A percentile compares a stretch with the other conserved stretches of the same genome.
These are phyloP conservation scores for Candida hungchunana DNA, from an alignment of 805 yeast species.

Conservation along the genomic window DNA sequence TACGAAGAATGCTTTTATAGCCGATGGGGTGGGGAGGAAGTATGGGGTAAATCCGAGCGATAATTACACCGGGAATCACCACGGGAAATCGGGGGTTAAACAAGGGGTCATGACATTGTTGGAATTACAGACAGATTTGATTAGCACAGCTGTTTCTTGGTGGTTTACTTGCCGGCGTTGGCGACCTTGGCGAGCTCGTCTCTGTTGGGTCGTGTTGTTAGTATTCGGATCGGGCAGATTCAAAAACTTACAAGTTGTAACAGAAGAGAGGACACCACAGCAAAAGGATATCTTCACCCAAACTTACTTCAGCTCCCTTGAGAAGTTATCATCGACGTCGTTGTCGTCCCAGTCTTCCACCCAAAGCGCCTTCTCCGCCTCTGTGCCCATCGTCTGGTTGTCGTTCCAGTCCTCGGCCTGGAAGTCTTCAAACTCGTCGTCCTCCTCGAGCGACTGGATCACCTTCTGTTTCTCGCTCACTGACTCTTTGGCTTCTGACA, in stretches of 20 bases:
- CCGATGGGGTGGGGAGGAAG: too few species aligned
- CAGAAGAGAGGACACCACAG: neutral
- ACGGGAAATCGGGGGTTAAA: too few species aligned
- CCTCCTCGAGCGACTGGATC: conserved; percentile 82
- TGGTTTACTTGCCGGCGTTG: too few species aligned
- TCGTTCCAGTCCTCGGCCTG: conserved; percentile 87
- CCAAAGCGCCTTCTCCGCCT: conserved; percentile 68
- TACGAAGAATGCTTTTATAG: too few species aligned
- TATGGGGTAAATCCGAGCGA: too few species aligned
- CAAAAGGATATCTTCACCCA: neutral
- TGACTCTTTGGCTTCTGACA: conserved; percentile 16
- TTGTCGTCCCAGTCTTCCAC: conserved; percentile 98
- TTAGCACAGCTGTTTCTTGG: too few species aligned
- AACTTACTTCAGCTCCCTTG: conserved; percentile 59
- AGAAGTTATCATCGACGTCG: conserved; percentile 87
- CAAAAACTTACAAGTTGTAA: neutral
- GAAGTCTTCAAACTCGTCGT: conserved; percentile 96
- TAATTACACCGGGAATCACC: too few species aligned
- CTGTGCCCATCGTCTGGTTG: conserved; percentile 45
- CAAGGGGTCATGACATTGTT: too few species aligned
- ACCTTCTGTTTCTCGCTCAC: conserved; percentile 23
- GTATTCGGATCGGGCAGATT: neutral
- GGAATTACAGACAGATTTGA: too few species aligned
- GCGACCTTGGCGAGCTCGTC: conserved; percentile 24
- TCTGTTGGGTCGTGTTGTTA: conserved; percentile 6